Conservation (phyloP, 805 yeast species). For the Saturnispora mendoncae region DNA sequence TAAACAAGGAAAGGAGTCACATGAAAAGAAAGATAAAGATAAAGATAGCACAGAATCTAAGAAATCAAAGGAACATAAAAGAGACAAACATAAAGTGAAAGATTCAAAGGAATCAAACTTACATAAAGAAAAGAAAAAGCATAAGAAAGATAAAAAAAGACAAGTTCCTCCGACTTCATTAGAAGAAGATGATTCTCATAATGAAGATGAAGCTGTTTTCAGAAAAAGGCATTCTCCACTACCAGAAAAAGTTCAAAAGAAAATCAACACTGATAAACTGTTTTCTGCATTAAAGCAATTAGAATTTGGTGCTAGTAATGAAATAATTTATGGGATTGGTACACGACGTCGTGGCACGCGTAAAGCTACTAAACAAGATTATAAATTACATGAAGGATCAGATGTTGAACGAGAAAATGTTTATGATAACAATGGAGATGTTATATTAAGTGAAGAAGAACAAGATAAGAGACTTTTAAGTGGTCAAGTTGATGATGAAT, state of each 20-base stretch:
- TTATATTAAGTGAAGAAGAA: slow-evolving; percentile 18
- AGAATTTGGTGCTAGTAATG: neutral
- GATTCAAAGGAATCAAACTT: neutral
- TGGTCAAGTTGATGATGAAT: slow-evolving; percentile 12
- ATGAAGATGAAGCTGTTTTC: too few species aligned
- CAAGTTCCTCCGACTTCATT: too few species aligned
- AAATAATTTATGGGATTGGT: neutral
- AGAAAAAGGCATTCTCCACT: too few species aligned
- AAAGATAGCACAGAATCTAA: neutral
- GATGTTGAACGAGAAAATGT: slow-evolving; percentile 39
- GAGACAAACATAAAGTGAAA: neutral
- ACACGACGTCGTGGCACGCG: slow-evolving; percentile 7
- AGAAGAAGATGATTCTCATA: too few species aligned
- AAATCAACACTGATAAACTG: neutral
- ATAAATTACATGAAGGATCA: slow-evolving; percentile 60
- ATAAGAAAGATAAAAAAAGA: too few species aligned
- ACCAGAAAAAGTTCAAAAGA: too few species aligned
- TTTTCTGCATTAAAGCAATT: neutral
- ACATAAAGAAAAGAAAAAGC: too few species aligned
- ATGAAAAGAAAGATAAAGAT: neutral
- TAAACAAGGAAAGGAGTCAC: neutral
- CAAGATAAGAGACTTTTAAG: slow-evolving; percentile 13
- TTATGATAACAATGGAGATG: slow-evolving; percentile 15
- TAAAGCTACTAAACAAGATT: slow-evolving; percentile 45
- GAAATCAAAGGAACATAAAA: neutral